Base-by-base conservation (phyloP, 768 basidiomycete species). In the Tulasnella sp. region DNA sequence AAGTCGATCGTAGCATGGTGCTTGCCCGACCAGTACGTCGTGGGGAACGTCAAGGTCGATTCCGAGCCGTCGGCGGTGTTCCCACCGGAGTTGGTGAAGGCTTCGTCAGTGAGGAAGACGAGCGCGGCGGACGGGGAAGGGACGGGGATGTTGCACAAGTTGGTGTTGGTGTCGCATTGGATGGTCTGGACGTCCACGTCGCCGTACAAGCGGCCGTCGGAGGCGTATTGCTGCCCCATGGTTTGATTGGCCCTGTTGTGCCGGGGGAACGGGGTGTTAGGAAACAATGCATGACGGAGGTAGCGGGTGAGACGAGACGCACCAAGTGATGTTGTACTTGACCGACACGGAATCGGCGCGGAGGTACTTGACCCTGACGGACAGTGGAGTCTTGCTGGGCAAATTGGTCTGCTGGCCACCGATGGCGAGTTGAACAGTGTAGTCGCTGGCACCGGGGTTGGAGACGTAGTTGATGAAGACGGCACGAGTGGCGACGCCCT, bases 401-500 rank as follows among this genome's bases (percentile, higher is more conserved):
- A 70, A n/a, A 36, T 72, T 42, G 22, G 62, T 66, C 11, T 72
- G 47, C 11, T 36, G 40, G 3, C 73, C 73, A 26, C 73, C 73
- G 35, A 74, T 41, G 35, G 40, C 41, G 37, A 67, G 12, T 11
- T 52, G 29, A 14, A 34, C 73, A 42, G 72, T 73, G 36, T 72
- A 74, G 36, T 73, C 73, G 40, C 34, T 29, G 17, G 42, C 37
- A 26, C 73, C 73, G 0, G 78, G 65, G 73, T 86, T 84, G 42
- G 65, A 26, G 16, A 74, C 40, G 64, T 44, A 74, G 67, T 74
- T 74, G 63, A 74, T 74, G 59, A 72, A 40, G 62, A 72, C 36
- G 44, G 39, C 37, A 26, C 71, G 64, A 34, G 64, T 6, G n/a
- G 35, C 64, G 6, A 19, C 35, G 35, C 64, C 35, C 35, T 65